Conservation (phyloP, 768 basidiomycete genomes). For the Termitomyces sp. region DNA sequence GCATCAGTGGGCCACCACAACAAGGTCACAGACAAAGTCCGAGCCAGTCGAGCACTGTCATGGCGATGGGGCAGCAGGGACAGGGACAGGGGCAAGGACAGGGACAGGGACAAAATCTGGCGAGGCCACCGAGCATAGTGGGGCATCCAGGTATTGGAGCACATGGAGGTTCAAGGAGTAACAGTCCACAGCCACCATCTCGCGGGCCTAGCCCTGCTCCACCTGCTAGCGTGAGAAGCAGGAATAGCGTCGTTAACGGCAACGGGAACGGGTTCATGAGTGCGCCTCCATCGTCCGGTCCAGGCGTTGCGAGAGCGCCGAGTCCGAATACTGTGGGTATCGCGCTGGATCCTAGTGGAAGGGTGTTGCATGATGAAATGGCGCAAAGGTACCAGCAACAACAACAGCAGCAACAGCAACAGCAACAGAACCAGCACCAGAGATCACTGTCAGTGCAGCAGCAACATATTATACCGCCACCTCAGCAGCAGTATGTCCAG, state of each 20-base stretch:
- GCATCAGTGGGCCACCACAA: constrained; percentile 13
- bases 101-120: constrained; percentile 37
- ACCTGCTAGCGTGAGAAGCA: constrained; percentile 12
- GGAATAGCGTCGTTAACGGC: constrained; percentile 9
- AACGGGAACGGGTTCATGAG: constrained; percentile 31
- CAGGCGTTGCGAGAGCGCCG: constrained; percentile 44
- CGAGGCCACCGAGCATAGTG: constrained; percentile 50
- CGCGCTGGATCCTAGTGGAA: constrained; percentile 71
- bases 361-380: constrained; percentile 79
- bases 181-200: constrained; percentile 57
- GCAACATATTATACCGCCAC: constrained; percentile 19
- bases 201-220: constrained; percentile 53
- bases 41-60: constrained; percentile 3
- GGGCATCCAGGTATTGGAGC: constrained; percentile 85
- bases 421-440: constrained; percentile 24
- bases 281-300: constrained; percentile 27
- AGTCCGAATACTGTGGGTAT: constrained; percentile 84
- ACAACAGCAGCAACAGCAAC: constrained; percentile 33
- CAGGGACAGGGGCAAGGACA: constrained; percentile 30
- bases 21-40: constrained; percentile 7
- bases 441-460: constrained; percentile 10
- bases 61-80: background rate
- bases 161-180: constrained; percentile 52
- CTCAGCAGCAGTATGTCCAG: constrained; percentile 19
- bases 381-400: constrained; percentile 52